Evolutionary conservation across 2,329 filamentous ascomycete genomes (phyloP).

Genomic region (Penicillium sp.): DNA sequence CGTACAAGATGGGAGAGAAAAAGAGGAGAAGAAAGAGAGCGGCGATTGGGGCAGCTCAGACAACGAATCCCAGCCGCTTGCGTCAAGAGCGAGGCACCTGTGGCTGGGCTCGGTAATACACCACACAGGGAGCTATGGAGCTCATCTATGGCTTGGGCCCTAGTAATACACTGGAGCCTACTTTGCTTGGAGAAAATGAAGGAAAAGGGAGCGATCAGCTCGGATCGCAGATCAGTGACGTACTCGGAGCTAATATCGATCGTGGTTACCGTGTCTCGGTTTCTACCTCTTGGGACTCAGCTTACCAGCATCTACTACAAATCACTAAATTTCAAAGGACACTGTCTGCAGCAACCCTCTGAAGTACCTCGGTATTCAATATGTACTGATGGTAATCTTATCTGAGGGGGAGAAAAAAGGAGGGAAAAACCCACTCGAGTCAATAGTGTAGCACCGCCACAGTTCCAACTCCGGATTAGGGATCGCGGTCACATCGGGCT

Average conservation of each 20-base stretch:
- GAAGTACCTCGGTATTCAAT: neutral
- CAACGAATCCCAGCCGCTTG: slow-evolving; percentile 24
- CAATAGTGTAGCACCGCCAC: neutral
- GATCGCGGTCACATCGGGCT: neutral
- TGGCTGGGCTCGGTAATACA: slow-evolving; percentile 17
- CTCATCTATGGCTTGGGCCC: neutral
- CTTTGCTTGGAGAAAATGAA: neutral
- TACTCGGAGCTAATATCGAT: neutral
- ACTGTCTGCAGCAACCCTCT: too few species aligned
- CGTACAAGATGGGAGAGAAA: neutral
- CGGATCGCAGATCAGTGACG: slow-evolving; percentile 27
- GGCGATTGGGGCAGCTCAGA: slow-evolving; percentile 7
- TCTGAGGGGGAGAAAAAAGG: neutral
- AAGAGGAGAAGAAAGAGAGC: slow-evolving; percentile 9
- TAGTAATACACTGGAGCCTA: slow-evolving; percentile 3
- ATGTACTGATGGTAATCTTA: neutral
- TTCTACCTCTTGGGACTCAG: too few species aligned
- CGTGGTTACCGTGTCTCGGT: neutral
- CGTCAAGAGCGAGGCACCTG: slow-evolving; percentile 21
- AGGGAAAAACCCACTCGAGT: neutral
- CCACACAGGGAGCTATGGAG: neutral
- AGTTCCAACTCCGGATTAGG: neutral
- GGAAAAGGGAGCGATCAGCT: slow-evolving; percentile 15
- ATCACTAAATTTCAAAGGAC: too few species aligned
- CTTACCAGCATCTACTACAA: too few species aligned